Base-by-base conservation (phyloP, 2,329 filamentous ascomycete species). In the Aspergillus sp. region DNA sequence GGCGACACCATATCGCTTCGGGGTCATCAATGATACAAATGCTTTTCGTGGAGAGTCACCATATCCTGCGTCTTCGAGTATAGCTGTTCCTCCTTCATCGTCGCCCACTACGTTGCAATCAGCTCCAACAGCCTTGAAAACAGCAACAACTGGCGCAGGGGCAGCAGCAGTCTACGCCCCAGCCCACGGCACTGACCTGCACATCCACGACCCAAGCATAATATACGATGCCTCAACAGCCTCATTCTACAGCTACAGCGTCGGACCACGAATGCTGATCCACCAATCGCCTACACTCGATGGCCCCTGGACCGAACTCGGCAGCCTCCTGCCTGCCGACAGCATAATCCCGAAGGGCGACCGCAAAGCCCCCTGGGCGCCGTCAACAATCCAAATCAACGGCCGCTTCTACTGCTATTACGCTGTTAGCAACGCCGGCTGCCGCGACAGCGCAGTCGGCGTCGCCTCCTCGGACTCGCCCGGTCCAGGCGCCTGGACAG, bases 401-500 rank as follows among this genome's bases (percentile, higher is more conserved):
- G 79, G 77, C 49, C 81, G 78, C 0, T 91, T 88, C 76, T 87
- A 89, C 68, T 79, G 87, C 50, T 90, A 88, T 80, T 90, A 91
- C 76, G 81, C 84, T 8, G 86, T 89, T 31, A 87, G 83, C 59
- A 78, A 83, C 5, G 87, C 88, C 61, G 87, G 88, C 1, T 83
- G 81, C 1, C 86, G 89, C 54, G 77, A 83, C 73, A 88, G 85
- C 1, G 85, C 86, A 23, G 88, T 91, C 63, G 89, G 89, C 13
- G 77, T 85, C 8, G 84, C 84, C 0, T 85, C 82, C 0, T 82
- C 79, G 17, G 71, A 71, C 7, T 77, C 76, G 3, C 71, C 75
- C 1, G 74, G 74, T 0, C 68, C 70, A 0, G 74, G 75, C 1
- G 61, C 59, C 5, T 79, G 77, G 77, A 66, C 64, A 5, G 76